Evolutionary conservation across 768 basidiomycete genomes (phyloP).

Genomic region (Calocybe cyanea): DNA sequence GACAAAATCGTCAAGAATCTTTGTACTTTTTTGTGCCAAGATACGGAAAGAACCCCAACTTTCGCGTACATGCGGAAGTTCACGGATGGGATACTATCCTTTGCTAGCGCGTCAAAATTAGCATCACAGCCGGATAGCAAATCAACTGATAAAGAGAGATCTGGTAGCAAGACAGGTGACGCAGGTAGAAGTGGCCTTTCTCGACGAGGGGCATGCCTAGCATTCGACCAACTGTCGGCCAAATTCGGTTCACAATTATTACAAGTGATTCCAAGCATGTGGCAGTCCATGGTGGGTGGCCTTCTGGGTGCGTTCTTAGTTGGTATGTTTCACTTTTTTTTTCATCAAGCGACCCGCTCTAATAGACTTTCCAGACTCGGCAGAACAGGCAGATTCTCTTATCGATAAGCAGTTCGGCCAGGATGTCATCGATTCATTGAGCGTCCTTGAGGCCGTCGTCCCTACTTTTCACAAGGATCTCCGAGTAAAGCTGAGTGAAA

Average conservation of each 20-base stretch:
- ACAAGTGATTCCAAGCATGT: constrained; percentile 86
- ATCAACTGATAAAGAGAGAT: constrained; percentile 35
- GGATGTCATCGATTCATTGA: constrained; percentile 89
- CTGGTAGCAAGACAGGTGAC: constrained; percentile 50
- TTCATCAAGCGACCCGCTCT: neutral
- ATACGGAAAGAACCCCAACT: constrained; percentile 84
- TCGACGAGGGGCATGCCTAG: constrained; percentile 80
- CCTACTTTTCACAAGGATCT: constrained; percentile 71
- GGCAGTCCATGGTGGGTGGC: constrained; percentile 87
- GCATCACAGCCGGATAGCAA: constrained; percentile 26
- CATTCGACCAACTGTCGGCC: constrained; percentile 73
- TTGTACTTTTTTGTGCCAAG: constrained; percentile 94
- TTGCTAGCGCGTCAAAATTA: constrained; percentile 41
- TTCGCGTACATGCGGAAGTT: constrained; percentile 66
- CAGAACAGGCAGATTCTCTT: constrained; percentile 54
- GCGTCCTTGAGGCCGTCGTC: constrained; percentile 79
- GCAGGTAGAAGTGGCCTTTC: constrained; percentile 63
- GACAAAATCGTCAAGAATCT: constrained; percentile 98
- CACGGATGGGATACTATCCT: constrained; percentile 74
- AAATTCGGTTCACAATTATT: constrained; percentile 74
- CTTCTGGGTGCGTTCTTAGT: constrained; percentile 62
- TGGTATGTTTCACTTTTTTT: constrained; percentile 41
- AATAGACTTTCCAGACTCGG: constrained; percentile 36
- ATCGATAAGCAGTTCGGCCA: constrained; percentile 79
- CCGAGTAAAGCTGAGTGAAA: constrained; percentile 60